phyloP scores from a whole-genome alignment of 2,329 filamentous ascomycete species.

The Alternaria alternata region DNA sequence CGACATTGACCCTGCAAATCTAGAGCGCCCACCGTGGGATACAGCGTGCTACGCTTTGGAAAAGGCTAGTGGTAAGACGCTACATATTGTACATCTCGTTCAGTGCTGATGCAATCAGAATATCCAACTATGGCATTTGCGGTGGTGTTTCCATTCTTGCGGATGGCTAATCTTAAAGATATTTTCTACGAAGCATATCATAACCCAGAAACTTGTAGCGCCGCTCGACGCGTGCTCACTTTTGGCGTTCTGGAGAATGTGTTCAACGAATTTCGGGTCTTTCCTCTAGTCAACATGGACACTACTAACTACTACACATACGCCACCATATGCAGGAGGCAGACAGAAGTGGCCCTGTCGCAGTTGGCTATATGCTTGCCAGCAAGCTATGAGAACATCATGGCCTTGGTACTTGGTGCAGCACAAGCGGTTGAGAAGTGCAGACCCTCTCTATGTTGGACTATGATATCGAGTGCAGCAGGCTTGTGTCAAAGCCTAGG shows the following conservation, averaged over 20 bases:
- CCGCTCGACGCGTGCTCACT: constrained; percentile 37
- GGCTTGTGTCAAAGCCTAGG: constrained; percentile 44
- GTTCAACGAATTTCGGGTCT: constrained; percentile 37
- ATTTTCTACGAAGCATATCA: constrained; percentile 39
- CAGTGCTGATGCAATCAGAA: constrained; percentile 22
- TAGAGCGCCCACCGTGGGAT: constrained; percentile 46
- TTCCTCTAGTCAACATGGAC: constrained; percentile 24
- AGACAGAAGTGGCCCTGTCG: constrained; percentile 53
- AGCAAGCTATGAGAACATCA: constrained; percentile 48
- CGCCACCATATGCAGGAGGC: constrained; percentile 45
- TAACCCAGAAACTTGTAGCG: constrained; percentile 25
- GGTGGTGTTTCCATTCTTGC: constrained; percentile 43
- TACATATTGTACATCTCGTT: neutral
- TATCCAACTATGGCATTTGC: constrained; percentile 45
- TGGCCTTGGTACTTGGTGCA: constrained; percentile 44
- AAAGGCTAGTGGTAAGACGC: constrained; percentile 39
- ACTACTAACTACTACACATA: constrained; percentile 13
- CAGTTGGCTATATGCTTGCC: constrained; percentile 46
- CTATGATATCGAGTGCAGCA: constrained; percentile 43
- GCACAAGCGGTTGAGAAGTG: constrained; percentile 46
- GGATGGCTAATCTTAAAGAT: constrained; percentile 35
- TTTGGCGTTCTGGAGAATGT: constrained; percentile 43
- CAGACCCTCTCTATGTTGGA: constrained; percentile 48
- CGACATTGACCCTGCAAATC: constrained; percentile 34
- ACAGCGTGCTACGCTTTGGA: constrained; percentile 35